These are phyloP conservation scores for Tolypocladium paradoxum DNA, from an alignment of 2,329 filamentous ascomycete species.

Conservation along the genomic window DNA sequence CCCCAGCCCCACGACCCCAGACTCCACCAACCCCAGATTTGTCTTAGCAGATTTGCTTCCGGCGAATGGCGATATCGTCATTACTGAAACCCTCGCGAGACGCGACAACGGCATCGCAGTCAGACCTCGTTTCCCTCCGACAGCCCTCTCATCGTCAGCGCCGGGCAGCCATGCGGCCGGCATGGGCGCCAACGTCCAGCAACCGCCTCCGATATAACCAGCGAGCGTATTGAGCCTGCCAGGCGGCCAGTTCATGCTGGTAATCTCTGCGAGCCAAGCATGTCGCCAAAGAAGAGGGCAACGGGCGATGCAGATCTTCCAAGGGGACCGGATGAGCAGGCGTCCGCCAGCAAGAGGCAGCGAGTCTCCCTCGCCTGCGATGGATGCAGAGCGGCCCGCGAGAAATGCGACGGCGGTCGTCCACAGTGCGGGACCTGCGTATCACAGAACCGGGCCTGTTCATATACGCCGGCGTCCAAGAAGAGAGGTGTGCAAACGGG, in stretches of 20 bases:
- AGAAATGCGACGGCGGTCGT: constrained; percentile 62
- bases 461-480: constrained; percentile 62
- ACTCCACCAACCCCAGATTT: not conserved
- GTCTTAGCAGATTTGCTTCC: not conserved
- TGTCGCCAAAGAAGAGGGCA: constrained; percentile 28
- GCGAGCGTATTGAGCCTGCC: not conserved
- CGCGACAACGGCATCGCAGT: not conserved
- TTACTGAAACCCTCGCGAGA: not conserved
- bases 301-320: not conserved
- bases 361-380: constrained; percentile 60
- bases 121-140: not conserved
- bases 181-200: not conserved
- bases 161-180: not conserved
- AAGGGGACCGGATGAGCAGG: not conserved
- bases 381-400: constrained; percentile 54
- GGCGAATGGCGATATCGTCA: not conserved
- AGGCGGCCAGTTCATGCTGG: not conserved
- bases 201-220: not conserved
- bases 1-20: too few species aligned
- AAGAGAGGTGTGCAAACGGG: constrained; percentile 73
- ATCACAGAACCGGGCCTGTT: constrained; percentile 52
- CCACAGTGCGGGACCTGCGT: constrained; percentile 58
- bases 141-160: not conserved
- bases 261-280: constrained; percentile 10
- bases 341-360: constrained; percentile 40